Conservation (phyloP, 495 filamentous ascomycete genomes). For the Elaphomyces granulatus region DNA sequence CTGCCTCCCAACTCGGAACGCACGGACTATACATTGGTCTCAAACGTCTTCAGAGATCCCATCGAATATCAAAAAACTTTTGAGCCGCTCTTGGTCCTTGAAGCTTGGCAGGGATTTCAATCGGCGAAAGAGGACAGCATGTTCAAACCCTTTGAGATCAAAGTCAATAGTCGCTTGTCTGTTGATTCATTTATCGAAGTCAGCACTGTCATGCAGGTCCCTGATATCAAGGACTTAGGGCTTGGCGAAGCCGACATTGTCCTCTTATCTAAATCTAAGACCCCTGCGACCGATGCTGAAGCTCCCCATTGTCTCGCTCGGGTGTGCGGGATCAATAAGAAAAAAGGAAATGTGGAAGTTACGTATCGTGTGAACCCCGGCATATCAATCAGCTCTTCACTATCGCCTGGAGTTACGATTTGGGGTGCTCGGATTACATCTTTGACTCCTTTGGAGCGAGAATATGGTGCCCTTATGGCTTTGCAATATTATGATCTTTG, state of each 20-base stretch:
- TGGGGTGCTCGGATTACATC: constrained; percentile 69
- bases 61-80: constrained; percentile 76
- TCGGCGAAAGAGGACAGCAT: constrained; percentile 74
- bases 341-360: constrained; percentile 64
- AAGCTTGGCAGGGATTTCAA: constrained; percentile 91
- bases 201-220: constrained; percentile 58
- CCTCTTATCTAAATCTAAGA: constrained; percentile 56
- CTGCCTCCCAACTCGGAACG: constrained; percentile 58
- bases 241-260: constrained; percentile 81
- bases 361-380: constrained; percentile 66
- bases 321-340: constrained; percentile 61
- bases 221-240: constrained; percentile 52
- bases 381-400: constrained; percentile 35
- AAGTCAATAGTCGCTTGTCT: constrained; percentile 67
- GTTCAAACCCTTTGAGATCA: constrained; percentile 67
- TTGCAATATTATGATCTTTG: constrained; percentile 92
- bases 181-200: constrained; percentile 91
- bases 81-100: constrained; percentile 76
- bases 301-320: constrained; percentile 75
- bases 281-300: constrained; percentile 44
- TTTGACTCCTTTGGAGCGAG: constrained; percentile 82
- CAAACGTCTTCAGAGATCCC: constrained; percentile 59
- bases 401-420: constrained; percentile 47
- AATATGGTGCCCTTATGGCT: constrained; percentile 81
- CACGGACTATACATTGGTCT: constrained; percentile 57